A percentile compares a stretch with the other conserved stretches of the same genome.
Evolutionary conservation across 345 rosid species (phyloP).

Genomic region (Citrus reticulata): DNA sequence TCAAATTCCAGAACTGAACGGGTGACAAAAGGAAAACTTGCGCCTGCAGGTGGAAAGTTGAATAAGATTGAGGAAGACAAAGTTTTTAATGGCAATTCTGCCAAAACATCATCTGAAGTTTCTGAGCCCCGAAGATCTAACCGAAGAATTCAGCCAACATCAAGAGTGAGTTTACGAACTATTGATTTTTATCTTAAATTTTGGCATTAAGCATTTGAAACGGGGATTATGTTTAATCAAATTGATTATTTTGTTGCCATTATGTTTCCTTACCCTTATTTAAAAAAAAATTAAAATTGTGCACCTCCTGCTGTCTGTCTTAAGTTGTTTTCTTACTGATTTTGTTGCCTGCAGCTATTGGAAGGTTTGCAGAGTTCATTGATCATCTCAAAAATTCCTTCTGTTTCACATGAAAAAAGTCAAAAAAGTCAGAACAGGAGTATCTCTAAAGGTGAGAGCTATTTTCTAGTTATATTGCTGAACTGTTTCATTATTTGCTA

Average conservation of each 20-base stretch:
- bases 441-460: constrained; percentile 37
- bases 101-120: constrained; percentile 37
- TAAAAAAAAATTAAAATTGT: neutral
- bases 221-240: neutral
- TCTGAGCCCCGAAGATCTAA: constrained; percentile 88
- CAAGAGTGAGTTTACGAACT: constrained; percentile 59
- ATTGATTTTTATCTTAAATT: neutral
- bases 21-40: constrained; percentile 41
- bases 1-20: constrained; percentile 33
- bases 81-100: constrained; percentile 31
- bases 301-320: neutral
- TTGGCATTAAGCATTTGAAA: neutral
- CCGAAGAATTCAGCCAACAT: constrained; percentile 96
- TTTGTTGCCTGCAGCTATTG: constrained; percentile 51
- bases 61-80: constrained; percentile 53
- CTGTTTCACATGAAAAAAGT: constrained; percentile 62
- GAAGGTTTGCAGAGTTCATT: constrained; percentile 95
- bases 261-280: neutral
- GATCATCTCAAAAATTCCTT: constrained; percentile 75
- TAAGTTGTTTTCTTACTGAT: neutral
- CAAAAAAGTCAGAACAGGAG: constrained; percentile 50
- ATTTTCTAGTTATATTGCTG: neutral
- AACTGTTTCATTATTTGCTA: neutral
- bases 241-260: neutral
- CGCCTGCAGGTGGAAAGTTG: constrained; percentile 42